phyloP scores from a whole-genome alignment of 352 stramenopile genomes.

The Aphanomyces cochlioides region DNA sequence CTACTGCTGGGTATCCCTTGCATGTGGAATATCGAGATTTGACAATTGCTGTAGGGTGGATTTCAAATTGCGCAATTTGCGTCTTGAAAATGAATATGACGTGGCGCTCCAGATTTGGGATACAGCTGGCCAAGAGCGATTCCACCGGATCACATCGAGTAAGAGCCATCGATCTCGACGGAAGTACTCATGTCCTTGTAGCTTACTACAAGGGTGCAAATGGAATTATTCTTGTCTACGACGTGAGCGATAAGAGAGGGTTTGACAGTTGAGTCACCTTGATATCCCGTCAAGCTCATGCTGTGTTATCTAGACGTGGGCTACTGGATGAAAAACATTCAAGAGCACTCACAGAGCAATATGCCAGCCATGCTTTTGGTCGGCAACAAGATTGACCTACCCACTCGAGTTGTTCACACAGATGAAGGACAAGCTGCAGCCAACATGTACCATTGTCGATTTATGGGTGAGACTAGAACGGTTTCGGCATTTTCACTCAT shows the following conservation, averaged over 20 bases:
- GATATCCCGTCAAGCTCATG: background rate
- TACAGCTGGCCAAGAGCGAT: conserved; percentile 91
- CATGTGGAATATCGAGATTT: conserved; percentile 2
- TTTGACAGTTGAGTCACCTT: conserved; percentile 82
- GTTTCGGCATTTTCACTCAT: conserved; percentile 20
- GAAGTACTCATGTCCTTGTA: conserved; percentile 29
- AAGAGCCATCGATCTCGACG: conserved; percentile 30
- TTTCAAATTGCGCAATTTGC: conserved; percentile 90
- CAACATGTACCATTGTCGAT: conserved; percentile 80
- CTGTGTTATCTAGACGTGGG: conserved; percentile 64
- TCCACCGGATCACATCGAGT: conserved; percentile 92
- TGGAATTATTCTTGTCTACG: conserved; percentile 92
- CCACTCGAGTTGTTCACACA: conserved; percentile 69
- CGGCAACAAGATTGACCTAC: conserved; percentile 91
- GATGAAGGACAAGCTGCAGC: conserved; percentile 77
- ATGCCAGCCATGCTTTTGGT: conserved; percentile 82
- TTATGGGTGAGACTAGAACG: conserved; percentile 62
- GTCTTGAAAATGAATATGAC: conserved; percentile 68
- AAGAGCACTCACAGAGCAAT: conserved; percentile 69
- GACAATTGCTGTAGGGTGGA: conserved; percentile 62
- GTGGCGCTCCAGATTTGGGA: conserved; percentile 93
- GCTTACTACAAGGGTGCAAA: conserved; percentile 93
- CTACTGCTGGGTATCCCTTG: conserved; percentile 81
- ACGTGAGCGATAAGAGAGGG: conserved; percentile 87
- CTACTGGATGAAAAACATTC: conserved; percentile 96